Base-by-base conservation (phyloP, 108 stramenopile species). In the Pseudonitzschia multiseries region DNA sequence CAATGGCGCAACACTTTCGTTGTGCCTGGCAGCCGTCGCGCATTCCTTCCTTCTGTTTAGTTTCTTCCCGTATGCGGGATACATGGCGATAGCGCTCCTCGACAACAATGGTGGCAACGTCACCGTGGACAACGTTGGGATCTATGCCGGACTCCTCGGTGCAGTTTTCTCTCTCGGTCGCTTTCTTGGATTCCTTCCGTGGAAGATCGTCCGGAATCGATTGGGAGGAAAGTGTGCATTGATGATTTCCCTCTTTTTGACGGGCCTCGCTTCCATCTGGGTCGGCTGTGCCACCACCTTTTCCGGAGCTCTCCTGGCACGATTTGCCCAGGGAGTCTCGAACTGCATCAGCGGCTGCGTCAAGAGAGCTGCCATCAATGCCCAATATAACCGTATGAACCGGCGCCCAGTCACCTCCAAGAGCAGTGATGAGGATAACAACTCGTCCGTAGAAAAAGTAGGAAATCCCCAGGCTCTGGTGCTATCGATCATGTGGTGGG, bases 41-140 rank as follows among this genome's bases (percentile, higher is more conserved):
- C 70, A 81, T 43, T 31, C 78, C 18, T 84, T 79, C 65, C 73
- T 67, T 4, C 46, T 67, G 22, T 67, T 67, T 50, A 36, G 42
- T 21, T 67, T 36, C 43, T 44, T 31, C 24, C 66, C 66, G 27
- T 67, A 67, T 43, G 46, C 42, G 66, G 66, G 66, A 24, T 67
- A 67, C 46, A 67, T 67, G 66, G 43, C 43, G 13, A 41, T 67
- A 6, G 8, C 42, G 14, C 66, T 44, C 48, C n/a, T 50, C 26
- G 54, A 56, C 54, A 56, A 26, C 54, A 56, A 56, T 26, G 54
- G 24, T 0, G 26, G 26, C 24, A 24, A 56, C 24, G 33, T 63
- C n/a, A 50, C 66, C 6, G 43, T 67, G 41, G 22, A 46, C 66
- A 43, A 36, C 13, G 66, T 48, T 24, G 66, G 66, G 29, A 43